phyloP scores from a whole-genome alignment of 768 basidiomycete genomes.

The Leccinum rimulosum region DNA sequence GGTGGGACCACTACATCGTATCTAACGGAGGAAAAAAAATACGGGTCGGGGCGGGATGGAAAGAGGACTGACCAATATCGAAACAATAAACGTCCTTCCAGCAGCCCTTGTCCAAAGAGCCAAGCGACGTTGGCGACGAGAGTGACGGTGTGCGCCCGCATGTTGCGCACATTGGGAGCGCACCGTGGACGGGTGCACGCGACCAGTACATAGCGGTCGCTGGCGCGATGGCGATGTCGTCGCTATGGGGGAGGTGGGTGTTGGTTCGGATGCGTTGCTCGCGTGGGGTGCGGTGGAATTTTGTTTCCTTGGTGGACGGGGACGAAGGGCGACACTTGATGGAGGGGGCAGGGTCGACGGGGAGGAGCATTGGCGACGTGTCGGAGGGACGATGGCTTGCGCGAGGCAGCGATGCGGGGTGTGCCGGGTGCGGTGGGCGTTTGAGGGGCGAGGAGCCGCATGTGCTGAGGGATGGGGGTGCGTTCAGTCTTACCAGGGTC shows the following conservation, averaged over 20 bases:
- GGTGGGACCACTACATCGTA: conserved; percentile 86
- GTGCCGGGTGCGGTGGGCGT: conserved; percentile 23
- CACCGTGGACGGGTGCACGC: conserved; percentile 74
- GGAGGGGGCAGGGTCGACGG: conserved; percentile 25
- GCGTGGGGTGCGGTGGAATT: conserved; percentile 9
- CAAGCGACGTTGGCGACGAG: conserved; percentile 81
- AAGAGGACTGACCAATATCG: conserved; percentile 60
- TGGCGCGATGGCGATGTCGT: conserved; percentile 57
- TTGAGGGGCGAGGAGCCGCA: conserved; percentile 12
- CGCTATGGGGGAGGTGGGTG: conserved; percentile 61
- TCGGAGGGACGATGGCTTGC: conserved; percentile 32
- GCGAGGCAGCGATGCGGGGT: too few relatives aligned
- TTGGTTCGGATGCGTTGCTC: conserved; percentile 41
- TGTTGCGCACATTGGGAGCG: conserved; percentile 66
- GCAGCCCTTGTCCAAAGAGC: conserved; percentile 78
- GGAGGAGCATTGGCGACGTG: conserved; percentile 30
- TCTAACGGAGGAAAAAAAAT: conserved; percentile 42
- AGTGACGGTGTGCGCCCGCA: conserved; percentile 84
- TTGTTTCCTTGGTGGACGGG: conserved; percentile 28
- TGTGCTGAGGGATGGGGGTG: too few relatives aligned
- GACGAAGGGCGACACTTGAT: conserved; percentile 28
- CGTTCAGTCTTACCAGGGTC: too few relatives aligned
- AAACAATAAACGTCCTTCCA: conserved; percentile 80
- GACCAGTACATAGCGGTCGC: conserved; percentile 86
- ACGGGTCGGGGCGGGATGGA: not conserved